phyloP scores from a whole-genome alignment of 768 basidiomycete species.

The Candolleomyces efflorescens region DNA sequence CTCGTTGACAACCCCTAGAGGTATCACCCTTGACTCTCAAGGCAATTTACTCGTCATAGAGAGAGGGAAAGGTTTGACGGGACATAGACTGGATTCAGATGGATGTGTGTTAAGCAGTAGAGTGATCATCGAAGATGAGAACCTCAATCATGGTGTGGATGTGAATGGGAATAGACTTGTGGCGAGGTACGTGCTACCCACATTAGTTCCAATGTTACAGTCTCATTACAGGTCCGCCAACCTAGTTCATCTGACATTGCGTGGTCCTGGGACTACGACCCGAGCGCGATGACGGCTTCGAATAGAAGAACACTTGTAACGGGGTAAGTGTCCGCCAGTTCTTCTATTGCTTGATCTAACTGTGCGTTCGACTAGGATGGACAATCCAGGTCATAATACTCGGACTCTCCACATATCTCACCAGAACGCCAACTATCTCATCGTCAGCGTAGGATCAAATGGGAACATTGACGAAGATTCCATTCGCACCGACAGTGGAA shows the following conservation, averaged over 20 bases:
- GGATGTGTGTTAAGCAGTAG: conserved; percentile 8
- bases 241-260: conserved; percentile 6
- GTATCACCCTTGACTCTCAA: too few relatives aligned
- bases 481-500: not conserved
- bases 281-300: not conserved
- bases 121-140: not conserved
- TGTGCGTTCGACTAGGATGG: not conserved
- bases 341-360: not conserved
- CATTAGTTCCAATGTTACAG: too few relatives aligned
- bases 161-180: conserved; percentile 2
- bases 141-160: conserved; percentile 7
- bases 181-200: conserved; percentile 4
- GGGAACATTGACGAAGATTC: conserved; percentile 5
- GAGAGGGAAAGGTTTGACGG: not conserved
- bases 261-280: conserved; percentile 9
- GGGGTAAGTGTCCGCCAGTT: not conserved
- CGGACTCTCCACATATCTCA: conserved; percentile 3
- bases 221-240: too few relatives aligned
- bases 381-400: conserved; percentile 4
- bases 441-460: conserved; percentile 4
- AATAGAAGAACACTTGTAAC: not conserved
- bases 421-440: conserved; percentile 1
- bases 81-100: conserved; percentile 1
- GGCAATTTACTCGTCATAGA: too few relatives aligned
- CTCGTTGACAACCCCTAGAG: too few relatives aligned